Conservation (phyloP, 768 basidiomycete species). For the Rossbeevera mucosa region DNA sequence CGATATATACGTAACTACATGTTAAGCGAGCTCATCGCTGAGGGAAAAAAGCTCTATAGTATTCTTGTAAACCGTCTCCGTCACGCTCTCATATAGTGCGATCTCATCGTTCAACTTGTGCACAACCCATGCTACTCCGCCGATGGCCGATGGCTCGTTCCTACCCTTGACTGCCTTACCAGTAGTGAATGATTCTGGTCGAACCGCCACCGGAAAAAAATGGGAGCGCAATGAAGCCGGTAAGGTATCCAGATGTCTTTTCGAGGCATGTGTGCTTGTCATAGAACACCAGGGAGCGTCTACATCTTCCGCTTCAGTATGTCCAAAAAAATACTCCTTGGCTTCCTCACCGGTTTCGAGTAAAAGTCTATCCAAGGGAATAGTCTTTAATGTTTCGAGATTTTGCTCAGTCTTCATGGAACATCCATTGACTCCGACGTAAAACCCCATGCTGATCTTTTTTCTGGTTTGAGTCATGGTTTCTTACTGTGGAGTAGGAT, state of each 20-base stretch:
- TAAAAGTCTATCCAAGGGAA: slow-evolving; percentile 58
- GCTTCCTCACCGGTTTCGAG: slow-evolving; percentile 63
- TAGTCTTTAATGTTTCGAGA: slow-evolving; percentile 46
- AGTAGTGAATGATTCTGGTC: slow-evolving; percentile 52
- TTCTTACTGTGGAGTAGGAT: neutral
- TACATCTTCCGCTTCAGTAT: slow-evolving; percentile 20
- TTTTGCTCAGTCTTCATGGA: slow-evolving; percentile 70
- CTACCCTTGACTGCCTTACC: slow-evolving; percentile 71
- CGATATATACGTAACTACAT: slow-evolving; percentile 18
- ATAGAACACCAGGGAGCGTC: slow-evolving; percentile 75
- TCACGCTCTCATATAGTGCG: slow-evolving; percentile 49
- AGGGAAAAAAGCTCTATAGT: slow-evolving; percentile 57
- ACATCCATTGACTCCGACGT: slow-evolving; percentile 64
- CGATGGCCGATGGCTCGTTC: slow-evolving; percentile 65
- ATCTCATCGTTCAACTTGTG: slow-evolving; percentile 40
- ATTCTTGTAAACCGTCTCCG: slow-evolving; percentile 58
- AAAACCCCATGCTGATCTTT: slow-evolving; percentile 69
- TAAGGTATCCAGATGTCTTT: slow-evolving; percentile 43
- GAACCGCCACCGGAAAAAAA: slow-evolving; percentile 50
- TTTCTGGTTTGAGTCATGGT: neutral
- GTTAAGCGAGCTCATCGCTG: slow-evolving; percentile 28
- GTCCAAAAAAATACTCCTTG: neutral
- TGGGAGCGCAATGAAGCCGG: slow-evolving; percentile 41
- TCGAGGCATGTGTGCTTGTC: slow-evolving; percentile 62
- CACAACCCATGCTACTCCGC: slow-evolving; percentile 71